Evolutionary conservation across 305 asterid genomes (phyloP).

Genomic region (Fraxinus nigra): DNA sequence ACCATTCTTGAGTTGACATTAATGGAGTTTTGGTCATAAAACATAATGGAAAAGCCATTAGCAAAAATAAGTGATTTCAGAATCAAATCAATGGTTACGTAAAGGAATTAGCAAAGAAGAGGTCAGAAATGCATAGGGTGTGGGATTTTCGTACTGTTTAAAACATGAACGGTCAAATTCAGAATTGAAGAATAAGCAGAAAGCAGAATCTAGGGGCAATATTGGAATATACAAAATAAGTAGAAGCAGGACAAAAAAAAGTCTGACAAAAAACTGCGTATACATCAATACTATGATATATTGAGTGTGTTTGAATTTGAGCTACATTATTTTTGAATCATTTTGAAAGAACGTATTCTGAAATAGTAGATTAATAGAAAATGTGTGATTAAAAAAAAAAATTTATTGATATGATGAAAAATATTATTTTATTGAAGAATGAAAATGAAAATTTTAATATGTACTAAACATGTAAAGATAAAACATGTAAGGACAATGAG

Average conservation of each 20-base stretch:
- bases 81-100: conserved; percentile 10
- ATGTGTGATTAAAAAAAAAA: no score
- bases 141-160: conserved; percentile 30
- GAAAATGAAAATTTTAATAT: no score
- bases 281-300: conserved; percentile 11
- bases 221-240: conserved; percentile 20
- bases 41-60: conserved; percentile 12
- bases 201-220: conserved; percentile 34
- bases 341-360: no score
- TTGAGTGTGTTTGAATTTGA: conserved; percentile 10
- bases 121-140: conserved; percentile 18
- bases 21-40: conserved; percentile 15
- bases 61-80: not conserved
- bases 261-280: conserved; percentile 10
- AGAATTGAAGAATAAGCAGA: conserved; percentile 31
- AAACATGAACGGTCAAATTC: conserved; percentile 38
- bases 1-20: conserved; percentile 17
- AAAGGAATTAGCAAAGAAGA: not conserved
- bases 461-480: no score
- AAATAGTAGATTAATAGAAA: no score
- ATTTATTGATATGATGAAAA: no score
- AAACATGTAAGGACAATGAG: no score
- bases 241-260: not conserved
- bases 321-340: no score
- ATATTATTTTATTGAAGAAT: no score